Percentiles rank a stretch among this genome's conserved stretches.
These are phyloP conservation scores for Marasmius fiardii DNA, from an alignment of 1,284 basidiomycete genomes.

Conservation along the genomic window DNA sequence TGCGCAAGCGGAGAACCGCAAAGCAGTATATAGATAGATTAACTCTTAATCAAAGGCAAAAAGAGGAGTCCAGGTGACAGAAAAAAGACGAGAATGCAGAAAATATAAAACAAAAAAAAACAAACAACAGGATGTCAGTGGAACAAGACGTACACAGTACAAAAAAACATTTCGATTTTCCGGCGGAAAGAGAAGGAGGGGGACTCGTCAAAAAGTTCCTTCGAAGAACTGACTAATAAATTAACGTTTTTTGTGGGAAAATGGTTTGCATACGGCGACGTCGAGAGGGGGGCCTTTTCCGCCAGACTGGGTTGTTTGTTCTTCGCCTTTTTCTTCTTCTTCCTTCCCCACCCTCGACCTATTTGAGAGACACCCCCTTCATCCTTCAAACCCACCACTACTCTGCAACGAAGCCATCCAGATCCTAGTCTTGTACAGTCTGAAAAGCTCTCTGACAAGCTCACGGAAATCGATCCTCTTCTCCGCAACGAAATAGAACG, in stretches of 20 bases:
- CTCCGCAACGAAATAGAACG: conserved; percentile 96
- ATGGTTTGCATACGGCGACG: not conserved
- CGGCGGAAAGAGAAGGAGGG: conserved; percentile 5
- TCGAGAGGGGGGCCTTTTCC: not conserved
- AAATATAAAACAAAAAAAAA: too few species aligned
- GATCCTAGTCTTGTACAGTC: conserved; percentile 72
- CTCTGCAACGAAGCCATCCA: conserved; percentile 69
- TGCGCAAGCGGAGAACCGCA: not conserved
- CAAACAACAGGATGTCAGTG: not conserved
- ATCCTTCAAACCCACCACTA: conserved; percentile 15
- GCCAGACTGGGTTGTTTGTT: too few species aligned
- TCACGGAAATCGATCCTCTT: conserved; percentile 97
- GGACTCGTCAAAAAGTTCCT: not conserved
- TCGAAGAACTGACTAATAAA: not conserved
- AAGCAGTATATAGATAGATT: not conserved
- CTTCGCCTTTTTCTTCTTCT: not conserved
- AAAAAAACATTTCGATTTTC: not conserved
- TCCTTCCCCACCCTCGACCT: not conserved
- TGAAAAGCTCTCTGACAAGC: conserved; percentile 88
- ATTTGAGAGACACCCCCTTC: not conserved
- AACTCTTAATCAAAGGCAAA: conserved; percentile 1
- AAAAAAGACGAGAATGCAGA: too few species aligned
- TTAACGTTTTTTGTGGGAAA: not conserved
- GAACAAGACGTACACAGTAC: not conserved
- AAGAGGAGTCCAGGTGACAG: too few species aligned